A percentile compares a stretch with the other conserved stretches of the same genome.
These are phyloP conservation scores for Sphagnum magellanicum DNA, from an alignment of 228 moss, liverwort and hornwort species.

Conservation along the genomic window DNA sequence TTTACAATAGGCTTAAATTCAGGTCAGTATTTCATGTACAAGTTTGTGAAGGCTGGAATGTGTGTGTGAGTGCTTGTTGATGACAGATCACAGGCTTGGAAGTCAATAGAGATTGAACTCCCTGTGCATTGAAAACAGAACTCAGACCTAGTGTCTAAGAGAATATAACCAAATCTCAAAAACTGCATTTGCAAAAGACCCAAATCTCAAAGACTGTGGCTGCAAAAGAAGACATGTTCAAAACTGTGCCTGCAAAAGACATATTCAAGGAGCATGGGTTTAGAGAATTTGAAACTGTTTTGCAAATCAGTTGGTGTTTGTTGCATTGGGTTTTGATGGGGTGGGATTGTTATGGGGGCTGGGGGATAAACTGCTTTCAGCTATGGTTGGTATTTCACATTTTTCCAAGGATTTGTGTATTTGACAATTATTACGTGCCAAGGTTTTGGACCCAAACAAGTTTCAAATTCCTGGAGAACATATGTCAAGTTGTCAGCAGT, in stretches of 20 bases:
- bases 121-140: not conserved
- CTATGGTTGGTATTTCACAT: conserved; percentile 95
- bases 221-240: not conserved
- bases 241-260: not conserved
- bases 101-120: not conserved
- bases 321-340: not conserved
- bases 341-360: too few relatives aligned
- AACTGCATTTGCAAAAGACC: not conserved
- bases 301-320: not conserved
- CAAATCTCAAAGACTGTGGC: not conserved
- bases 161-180: not conserved
- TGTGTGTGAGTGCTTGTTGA: not conserved
- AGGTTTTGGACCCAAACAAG: conserved; percentile 82
- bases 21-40: conserved; percentile 36
- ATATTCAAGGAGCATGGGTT: not conserved
- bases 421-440: conserved; percentile 63
- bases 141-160: not conserved
- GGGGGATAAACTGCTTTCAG: conserved; percentile 21
- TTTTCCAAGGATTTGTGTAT: conserved; percentile 82
- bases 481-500: conserved; percentile 81
- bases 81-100: not conserved
- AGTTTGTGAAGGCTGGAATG: not conserved
- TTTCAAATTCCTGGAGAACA: conserved; percentile 75
- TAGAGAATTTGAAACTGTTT: not conserved
- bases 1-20: conserved; percentile 84